These are phyloP conservation scores for Ettlia oleoabundans DNA, from an alignment of 139 green algal species.

Conservation along the genomic window DNA sequence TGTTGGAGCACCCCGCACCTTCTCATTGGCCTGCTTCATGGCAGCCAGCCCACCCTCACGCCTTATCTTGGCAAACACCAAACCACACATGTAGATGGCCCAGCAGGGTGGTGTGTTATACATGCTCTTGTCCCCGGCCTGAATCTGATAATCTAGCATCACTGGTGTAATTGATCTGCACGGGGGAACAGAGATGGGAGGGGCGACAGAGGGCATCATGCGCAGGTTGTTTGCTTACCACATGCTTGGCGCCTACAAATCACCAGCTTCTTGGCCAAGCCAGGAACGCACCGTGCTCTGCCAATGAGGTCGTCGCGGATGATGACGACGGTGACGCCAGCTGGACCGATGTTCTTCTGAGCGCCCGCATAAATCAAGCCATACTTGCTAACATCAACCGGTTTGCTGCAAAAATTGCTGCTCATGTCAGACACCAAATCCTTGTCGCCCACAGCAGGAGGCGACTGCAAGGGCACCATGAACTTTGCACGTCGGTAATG, in stretches of 20 bases:
- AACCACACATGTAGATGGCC: conserved; percentile 97
- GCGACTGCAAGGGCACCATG: conserved; percentile 39
- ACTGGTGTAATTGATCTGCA: conserved; percentile 72
- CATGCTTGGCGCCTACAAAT: no score
- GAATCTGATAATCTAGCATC: conserved; percentile 95
- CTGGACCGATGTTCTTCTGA: conserved; percentile 98
- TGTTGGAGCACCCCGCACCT: neutral
- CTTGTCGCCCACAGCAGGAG: conserved; percentile 70
- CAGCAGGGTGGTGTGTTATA: conserved; percentile 99
- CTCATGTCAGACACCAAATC: conserved; percentile 96
- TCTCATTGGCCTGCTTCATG: conserved; percentile 42
- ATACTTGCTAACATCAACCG: conserved; percentile 96
- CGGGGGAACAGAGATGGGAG: no score
- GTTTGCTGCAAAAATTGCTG: conserved; percentile 97
- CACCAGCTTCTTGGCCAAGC: no score
- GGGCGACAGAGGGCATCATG: no score
- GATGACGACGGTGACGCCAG: conserved; percentile 96
- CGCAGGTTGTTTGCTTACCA: no score
- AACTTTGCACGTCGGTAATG: neutral
- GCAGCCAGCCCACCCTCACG: conserved; percentile 51
- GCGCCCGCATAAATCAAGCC: conserved; percentile 97
- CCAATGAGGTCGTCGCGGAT: conserved; percentile 96
- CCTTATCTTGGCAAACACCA: conserved; percentile 96
- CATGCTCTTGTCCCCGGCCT: conserved; percentile 90
- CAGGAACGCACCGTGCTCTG: conserved; percentile 53